Evolutionary conservation across 192 early-diverging fungal species (phyloP).

Genomic region (Podila minutissima): DNA sequence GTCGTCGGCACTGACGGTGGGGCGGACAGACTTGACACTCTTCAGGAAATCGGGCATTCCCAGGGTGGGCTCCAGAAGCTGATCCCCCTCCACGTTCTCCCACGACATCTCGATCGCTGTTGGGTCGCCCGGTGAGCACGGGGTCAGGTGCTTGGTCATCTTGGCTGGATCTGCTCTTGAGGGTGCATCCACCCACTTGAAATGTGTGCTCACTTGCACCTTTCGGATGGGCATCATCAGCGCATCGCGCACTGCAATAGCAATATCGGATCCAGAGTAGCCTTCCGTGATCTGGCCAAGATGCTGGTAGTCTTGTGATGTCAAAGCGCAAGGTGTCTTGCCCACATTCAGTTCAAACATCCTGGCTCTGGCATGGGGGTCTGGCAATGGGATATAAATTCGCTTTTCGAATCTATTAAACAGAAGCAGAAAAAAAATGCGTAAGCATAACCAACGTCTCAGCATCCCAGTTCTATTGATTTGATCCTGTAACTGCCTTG

Average conservation of each 20-base stretch:
- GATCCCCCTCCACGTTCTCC: constrained; percentile 84
- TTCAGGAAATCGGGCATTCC: constrained; percentile 86
- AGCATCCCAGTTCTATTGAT: no score
- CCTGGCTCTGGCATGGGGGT: constrained; percentile 81
- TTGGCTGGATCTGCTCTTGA: constrained; percentile 60
- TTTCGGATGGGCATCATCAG: constrained; percentile 98
- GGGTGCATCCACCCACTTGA: constrained; percentile 78
- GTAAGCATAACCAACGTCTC: background rate
- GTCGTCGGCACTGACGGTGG: constrained; percentile 88
- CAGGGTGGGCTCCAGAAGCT: constrained; percentile 93
- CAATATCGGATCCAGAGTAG: constrained; percentile 97
- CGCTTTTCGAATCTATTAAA: constrained; percentile 89
- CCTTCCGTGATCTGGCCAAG: constrained; percentile 89
- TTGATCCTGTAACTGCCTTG: background rate
- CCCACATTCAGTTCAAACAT: constrained; percentile 97
- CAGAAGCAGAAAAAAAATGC: no score
- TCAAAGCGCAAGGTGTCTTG: constrained; percentile 86
- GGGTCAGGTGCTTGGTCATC: constrained; percentile 77
- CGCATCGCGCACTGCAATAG: constrained; percentile 93
- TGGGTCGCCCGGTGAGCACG: constrained; percentile 94
- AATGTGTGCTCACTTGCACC: constrained; percentile 94
- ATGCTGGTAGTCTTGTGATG: constrained; percentile 72
- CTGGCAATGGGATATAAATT: constrained; percentile 98
- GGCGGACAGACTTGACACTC: constrained; percentile 79
- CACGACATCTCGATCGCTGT: constrained; percentile 89